Conservation (phyloP, 345 rosid species). For the Brassica carinata region DNA sequence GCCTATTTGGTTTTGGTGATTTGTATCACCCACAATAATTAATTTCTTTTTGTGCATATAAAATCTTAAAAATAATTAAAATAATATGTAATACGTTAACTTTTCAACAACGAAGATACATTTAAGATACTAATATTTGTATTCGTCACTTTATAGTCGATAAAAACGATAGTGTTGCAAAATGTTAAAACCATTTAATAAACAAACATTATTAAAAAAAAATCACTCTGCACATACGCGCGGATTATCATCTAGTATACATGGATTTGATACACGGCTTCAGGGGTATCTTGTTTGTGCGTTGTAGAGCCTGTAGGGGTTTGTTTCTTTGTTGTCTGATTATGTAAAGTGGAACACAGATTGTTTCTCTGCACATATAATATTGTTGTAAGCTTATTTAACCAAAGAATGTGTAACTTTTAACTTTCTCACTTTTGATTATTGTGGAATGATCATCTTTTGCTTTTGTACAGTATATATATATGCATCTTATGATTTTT, state of each 20-base stretch:
- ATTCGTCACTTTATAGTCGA: no score
- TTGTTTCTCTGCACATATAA: constrained; percentile 34
- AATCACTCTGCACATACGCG: no score
- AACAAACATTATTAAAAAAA: no score
- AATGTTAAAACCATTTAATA: no score
- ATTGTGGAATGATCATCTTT: neutral
- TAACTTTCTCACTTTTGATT: neutral
- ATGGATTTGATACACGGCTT: constrained; percentile 16
- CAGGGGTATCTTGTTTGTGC: constrained; percentile 14
- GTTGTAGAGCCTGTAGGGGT: constrained; percentile 18
- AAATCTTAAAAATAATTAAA: no score
- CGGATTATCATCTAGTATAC: neutral
- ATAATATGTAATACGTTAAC: no score
- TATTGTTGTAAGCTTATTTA: neutral
- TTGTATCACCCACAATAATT: no score
- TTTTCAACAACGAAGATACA: no score
- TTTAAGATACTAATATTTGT: no score
- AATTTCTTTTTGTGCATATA: no score
- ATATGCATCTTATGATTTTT: neutral
- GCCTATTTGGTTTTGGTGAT: no score
- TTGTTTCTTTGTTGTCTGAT: constrained; percentile 25
- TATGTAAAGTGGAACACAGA: constrained; percentile 33
- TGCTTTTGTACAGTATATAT: neutral
- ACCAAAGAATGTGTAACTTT: neutral
- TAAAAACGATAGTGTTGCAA: no score